Base-by-base conservation (phyloP, 129 eudicot species). In the Centaurea solstitialis region DNA sequence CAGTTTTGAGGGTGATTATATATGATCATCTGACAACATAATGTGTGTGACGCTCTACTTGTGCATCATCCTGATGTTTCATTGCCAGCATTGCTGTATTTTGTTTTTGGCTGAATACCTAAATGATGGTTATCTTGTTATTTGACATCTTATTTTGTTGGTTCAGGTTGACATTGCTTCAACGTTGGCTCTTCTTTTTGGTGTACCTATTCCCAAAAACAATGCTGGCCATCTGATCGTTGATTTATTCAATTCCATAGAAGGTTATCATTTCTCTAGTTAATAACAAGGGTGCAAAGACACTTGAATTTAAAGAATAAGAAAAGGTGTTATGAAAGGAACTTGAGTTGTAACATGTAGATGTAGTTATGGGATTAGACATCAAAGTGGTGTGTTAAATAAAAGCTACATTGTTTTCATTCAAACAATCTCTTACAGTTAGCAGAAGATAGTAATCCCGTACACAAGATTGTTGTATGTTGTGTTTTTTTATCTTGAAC, bases 171-270 rank as follows among this genome's bases (percentile, higher is more conserved):
- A 94, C 83, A 80, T 94, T 82, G 89, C 94, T 69, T 86, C 97
- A 62, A 92, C 99, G 43, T 72, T 94, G 50, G 93, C 99, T 83
- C 91, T 94, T 75, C 97, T 92, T 50, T 92, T 90, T 82, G 99
- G 99, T 74, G 94, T 92, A 74, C 99, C 99, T 45, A 92, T 94
- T 80, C 99, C 99, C 5, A 92, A 79, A 62, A 92, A 94, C 75
- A 94, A 85, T 85, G 94, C 89, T 72, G 99, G 99, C 43, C 39
- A 85, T 73, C 80, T 92, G 33, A 85, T 93, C 77, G 37, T 85
- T 24, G 97, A 89, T 50, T 75, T 85, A 59, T 90, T 92, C 75
- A 77, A 80, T 64, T 84, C 89, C 74, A 71, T 94, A 40, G 73
- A 85, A 90, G 99, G 98, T 94, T 50, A 47, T 71, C 83, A 74